Conservation (phyloP, 495 filamentous ascomycete species). For the Lasiosphaeria hispida region DNA sequence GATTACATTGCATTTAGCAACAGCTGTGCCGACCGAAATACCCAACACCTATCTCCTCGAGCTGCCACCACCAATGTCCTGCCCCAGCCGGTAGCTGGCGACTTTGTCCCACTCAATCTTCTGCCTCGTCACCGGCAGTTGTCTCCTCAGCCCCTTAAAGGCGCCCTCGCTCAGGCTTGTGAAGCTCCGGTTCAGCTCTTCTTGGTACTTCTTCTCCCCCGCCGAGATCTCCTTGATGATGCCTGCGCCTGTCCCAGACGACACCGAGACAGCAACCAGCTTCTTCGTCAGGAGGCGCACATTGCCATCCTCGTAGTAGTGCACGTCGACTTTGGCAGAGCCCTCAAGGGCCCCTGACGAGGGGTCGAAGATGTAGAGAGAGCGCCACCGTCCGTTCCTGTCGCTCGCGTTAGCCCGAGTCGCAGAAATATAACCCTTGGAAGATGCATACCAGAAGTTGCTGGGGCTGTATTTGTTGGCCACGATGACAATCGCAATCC, state of each 20-base stretch:
- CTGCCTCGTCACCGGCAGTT: conserved; percentile 93
- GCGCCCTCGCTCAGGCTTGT: conserved; percentile 82
- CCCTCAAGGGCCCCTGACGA: conserved; percentile 61
- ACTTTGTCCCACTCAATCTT: conserved; percentile 99
- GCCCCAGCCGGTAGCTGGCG: conserved; percentile 81
- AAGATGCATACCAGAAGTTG: conserved; percentile 77
- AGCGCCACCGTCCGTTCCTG: conserved; percentile 96
- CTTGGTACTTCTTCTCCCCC: conserved; percentile 89
- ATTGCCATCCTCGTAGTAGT: conserved; percentile 99
- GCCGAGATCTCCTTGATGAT: conserved; percentile 72
- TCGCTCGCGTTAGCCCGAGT: not conserved
- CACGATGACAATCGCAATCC: conserved; percentile 77
- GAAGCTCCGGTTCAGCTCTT: conserved; percentile 91
- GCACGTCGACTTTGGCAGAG: conserved; percentile 79
- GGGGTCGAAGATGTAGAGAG: conserved; percentile 74
- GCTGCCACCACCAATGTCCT: conserved; percentile 63
- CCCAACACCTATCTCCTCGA: conserved; percentile 39
- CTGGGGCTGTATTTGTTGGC: conserved; percentile 96
- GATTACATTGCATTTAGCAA: too few species aligned
- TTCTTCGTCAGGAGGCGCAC: conserved; percentile 87
- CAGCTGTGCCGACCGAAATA: not conserved
- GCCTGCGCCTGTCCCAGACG: conserved; percentile 60
- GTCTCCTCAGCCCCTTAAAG: conserved; percentile 89
- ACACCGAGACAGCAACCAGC: conserved; percentile 58
- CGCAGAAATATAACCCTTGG: not conserved